Evolutionary conservation across 768 basidiomycete species (phyloP).

Genomic region (Sarcodon aspratus): DNA sequence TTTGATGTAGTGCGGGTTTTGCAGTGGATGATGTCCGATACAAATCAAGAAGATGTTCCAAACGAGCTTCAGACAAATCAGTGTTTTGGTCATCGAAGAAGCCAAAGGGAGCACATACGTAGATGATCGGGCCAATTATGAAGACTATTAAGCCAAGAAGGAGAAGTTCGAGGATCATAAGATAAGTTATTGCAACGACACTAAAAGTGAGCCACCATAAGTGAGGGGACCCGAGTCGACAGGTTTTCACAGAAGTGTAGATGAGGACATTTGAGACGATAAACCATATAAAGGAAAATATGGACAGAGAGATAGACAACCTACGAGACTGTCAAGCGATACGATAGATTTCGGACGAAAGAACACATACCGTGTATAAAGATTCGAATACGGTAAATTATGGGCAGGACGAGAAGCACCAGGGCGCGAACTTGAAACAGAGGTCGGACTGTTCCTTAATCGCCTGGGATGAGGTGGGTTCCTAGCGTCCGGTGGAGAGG

Average conservation of each 20-base stretch:
- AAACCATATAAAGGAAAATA: conserved; percentile 76
- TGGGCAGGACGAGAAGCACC: conserved; percentile 11
- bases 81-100: not conserved
- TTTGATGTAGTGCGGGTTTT: conserved; percentile 60
- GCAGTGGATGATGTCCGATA: conserved; percentile 70
- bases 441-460: not conserved
- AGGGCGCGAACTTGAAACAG: conserved; percentile 12
- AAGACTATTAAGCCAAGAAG: conserved; percentile 69
- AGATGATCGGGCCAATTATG: conserved; percentile 66
- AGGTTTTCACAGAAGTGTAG: conserved; percentile 66
- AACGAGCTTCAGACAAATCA: conserved; percentile 34
- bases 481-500: not conserved
- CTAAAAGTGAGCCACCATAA: conserved; percentile 83
- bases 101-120: conserved; percentile 36
- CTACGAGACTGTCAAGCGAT: conserved; percentile 18
- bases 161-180: conserved; percentile 62
- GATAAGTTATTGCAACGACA: conserved; percentile 69
- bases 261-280: conserved; percentile 69
- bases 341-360: not conserved
- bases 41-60: conserved; percentile 75
- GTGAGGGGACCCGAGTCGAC: conserved; percentile 64
- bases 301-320: conserved; percentile 51
- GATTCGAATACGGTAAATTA: conserved; percentile 12
- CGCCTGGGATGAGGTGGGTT: not conserved
- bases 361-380: conserved; percentile 17